phyloP scores from a whole-genome alignment of 2,329 filamentous ascomycete species.

The Drechslera avenae region DNA sequence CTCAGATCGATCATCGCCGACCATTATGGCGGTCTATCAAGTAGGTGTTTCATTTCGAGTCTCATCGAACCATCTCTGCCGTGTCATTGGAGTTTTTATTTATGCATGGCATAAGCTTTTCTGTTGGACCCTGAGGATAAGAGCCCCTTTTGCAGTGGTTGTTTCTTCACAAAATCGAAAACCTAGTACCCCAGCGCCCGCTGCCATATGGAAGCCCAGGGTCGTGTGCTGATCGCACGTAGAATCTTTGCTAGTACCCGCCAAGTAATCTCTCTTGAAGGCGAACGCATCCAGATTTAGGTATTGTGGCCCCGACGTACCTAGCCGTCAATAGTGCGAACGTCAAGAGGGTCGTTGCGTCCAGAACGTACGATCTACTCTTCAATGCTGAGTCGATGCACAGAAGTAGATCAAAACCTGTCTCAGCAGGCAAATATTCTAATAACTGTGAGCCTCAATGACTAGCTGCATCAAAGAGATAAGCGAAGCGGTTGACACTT shows the following conservation, averaged over 20 bases:
- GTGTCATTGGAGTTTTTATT: background rate
- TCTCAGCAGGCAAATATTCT: too few species aligned
- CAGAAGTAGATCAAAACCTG: background rate
- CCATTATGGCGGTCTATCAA: too few species aligned
- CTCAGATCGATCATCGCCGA: too few species aligned
- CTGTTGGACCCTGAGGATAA: background rate
- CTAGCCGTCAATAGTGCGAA: slow-evolving; percentile 17
- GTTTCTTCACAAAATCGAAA: background rate
- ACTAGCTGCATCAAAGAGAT: too few species aligned
- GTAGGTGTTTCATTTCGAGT: too few species aligned
- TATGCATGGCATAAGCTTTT: slow-evolving; percentile 1
- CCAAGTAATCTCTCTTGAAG: slow-evolving; percentile 1
- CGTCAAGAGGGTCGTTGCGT: slow-evolving; percentile 3
- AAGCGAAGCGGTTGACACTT: too few species aligned
- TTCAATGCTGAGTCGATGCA: background rate
- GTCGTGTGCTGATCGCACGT: too few species aligned
- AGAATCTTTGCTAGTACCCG: background rate
- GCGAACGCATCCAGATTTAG: slow-evolving; percentile 8
- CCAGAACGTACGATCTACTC: slow-evolving; percentile 4
- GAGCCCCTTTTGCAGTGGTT: background rate
- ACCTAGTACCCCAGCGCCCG: background rate
- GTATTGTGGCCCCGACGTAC: slow-evolving; percentile 3
- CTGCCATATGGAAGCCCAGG: background rate
- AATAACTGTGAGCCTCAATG: too few species aligned
- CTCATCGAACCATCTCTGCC: too few species aligned